Evolutionary conservation across 129 eudicot species (phyloP).

Genomic region (Lactuca saligna): DNA sequence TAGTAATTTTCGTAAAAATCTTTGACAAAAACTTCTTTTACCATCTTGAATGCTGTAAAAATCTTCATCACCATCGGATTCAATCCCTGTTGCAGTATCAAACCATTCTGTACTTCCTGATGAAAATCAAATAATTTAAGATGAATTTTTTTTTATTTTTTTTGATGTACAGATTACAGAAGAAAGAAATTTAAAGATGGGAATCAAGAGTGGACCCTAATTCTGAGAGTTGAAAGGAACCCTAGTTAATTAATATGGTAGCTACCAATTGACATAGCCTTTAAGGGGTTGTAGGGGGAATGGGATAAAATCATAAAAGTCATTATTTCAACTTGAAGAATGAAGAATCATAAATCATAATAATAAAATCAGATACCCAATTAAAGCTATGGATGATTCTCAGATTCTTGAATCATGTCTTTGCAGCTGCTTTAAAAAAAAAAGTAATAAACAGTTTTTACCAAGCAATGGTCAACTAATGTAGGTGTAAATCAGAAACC

Average conservation of each 20-base stretch:
- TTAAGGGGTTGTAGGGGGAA: not conserved
- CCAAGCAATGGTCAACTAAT: not conserved
- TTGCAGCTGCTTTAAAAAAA: not conserved
- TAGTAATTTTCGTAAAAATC: not conserved
- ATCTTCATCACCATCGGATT: slow-evolving; percentile 82
- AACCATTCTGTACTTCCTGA: slow-evolving; percentile 84
- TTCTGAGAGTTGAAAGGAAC: not conserved
- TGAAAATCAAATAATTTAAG: slow-evolving; percentile 5
- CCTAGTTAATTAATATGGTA: not conserved
- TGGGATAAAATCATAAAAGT: not conserved
- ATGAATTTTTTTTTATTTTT: not conserved
- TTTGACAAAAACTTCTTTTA: slow-evolving; percentile 24
- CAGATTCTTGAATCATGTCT: not conserved
- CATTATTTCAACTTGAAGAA: not conserved
- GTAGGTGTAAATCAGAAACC: slow-evolving; percentile 11
- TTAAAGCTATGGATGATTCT: not conserved
- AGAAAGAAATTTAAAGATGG: not conserved
- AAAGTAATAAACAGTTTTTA: not conserved
- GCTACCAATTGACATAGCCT: not conserved
- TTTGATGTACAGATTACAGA: slow-evolving; percentile 1
- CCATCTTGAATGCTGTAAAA: slow-evolving; percentile 82
- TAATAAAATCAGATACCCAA: not conserved
- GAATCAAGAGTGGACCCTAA: not conserved
- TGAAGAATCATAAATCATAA: not conserved
- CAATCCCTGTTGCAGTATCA: slow-evolving; percentile 53